phyloP scores from a whole-genome alignment of 305 asterid genomes.

The Fraxinus latifolia region DNA sequence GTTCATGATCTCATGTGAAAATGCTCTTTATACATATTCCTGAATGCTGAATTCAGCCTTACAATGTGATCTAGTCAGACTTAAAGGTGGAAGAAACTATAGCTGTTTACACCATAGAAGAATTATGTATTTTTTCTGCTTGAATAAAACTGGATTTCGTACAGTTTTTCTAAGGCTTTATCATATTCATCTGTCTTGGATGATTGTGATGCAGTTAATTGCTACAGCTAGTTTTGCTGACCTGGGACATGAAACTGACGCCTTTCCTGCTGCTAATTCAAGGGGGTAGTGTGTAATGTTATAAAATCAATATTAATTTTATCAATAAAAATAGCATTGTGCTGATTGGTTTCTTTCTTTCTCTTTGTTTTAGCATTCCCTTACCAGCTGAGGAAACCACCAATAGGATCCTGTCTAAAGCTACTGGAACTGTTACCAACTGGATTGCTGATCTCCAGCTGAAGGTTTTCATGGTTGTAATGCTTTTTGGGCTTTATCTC shows the following conservation, averaged over 20 bases:
- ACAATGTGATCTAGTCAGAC: not conserved
- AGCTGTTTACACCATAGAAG: not conserved
- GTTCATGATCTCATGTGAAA: not conserved
- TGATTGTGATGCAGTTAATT: not conserved
- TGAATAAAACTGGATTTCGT: not conserved
- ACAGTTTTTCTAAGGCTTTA: not conserved
- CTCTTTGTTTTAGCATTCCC: not conserved
- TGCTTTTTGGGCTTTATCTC: not conserved
- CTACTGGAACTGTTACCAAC: constrained; percentile 39
- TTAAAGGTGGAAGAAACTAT: not conserved
- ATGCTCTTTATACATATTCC: not conserved
- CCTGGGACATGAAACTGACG: not conserved
- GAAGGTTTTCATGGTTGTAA: constrained; percentile 29
- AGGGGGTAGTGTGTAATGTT: not conserved
- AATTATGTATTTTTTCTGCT: not conserved
- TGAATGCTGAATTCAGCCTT: not conserved
- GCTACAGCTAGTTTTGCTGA: not conserved
- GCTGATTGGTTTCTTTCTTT: not conserved
- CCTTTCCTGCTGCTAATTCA: not conserved
- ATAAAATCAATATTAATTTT: not conserved
- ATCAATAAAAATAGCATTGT: not conserved
- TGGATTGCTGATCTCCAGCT: constrained; percentile 39
- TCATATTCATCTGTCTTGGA: not conserved
- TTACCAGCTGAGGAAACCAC: constrained; percentile 26
- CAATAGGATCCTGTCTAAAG: constrained; percentile 42